phyloP scores from a whole-genome alignment of 2,329 filamentous ascomycete species.

The Phyllosticta capitalensis region DNA sequence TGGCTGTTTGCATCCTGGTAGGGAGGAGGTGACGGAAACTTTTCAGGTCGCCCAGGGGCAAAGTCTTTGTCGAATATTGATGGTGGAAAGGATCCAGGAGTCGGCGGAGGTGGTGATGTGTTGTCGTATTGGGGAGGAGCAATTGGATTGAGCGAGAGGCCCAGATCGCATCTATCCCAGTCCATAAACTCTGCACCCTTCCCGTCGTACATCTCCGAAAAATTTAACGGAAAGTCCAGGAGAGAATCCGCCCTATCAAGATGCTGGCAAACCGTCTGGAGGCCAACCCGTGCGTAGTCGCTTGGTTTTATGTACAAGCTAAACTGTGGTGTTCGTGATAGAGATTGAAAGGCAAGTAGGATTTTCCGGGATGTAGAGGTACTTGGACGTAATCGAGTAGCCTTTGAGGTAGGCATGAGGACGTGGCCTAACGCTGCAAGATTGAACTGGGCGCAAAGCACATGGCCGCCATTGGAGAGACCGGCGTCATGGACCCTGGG shows the following conservation, averaged over 20 bases:
- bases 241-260: not conserved
- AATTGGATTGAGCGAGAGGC: not conserved
- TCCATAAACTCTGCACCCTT: not conserved
- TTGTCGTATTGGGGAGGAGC: not conserved
- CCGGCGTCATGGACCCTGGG: conserved; percentile 5
- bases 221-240: not conserved
- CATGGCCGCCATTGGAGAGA: not conserved
- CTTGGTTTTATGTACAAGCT: conserved; percentile 7
- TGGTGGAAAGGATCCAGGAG: not conserved
- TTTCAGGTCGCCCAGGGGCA: not conserved
- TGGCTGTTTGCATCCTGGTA: not conserved
- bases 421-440: conserved; percentile 1
- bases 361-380: not conserved
- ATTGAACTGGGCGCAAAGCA: not conserved
- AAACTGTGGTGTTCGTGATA: not conserved
- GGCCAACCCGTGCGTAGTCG: conserved; percentile 3
- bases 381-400: conserved; percentile 1
- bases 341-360: not conserved
- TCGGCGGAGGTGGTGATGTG: not conserved
- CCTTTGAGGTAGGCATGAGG: conserved; percentile 2
- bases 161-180: not conserved
- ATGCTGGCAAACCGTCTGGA: not conserved
- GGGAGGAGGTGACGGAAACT: not conserved
- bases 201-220: not conserved
- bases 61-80: not conserved